phyloP scores from a whole-genome alignment of 805 yeast genomes.

The Monosporozyma aerobia region DNA sequence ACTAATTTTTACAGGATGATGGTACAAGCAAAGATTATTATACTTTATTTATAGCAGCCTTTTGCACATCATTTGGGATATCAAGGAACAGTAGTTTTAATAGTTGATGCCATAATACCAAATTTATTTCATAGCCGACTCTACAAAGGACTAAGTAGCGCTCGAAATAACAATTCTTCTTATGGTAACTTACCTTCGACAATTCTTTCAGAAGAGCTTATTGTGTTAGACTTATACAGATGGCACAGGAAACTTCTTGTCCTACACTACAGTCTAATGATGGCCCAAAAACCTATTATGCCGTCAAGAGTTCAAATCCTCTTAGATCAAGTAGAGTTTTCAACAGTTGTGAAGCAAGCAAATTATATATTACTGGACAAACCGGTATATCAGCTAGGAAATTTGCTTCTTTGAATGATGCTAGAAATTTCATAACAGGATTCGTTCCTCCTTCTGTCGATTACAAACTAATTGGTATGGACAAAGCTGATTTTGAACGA shows the following conservation, averaged over 20 bases:
- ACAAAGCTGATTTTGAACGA: constrained; percentile 8
- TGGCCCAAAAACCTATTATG: constrained; percentile 18
- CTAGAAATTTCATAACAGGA: constrained; percentile 26
- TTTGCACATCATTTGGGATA: no score
- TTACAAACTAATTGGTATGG: constrained; percentile 12
- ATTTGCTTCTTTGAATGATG: constrained; percentile 31
- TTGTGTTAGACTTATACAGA: not conserved
- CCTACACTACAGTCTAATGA: not conserved
- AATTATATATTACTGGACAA: constrained; percentile 20
- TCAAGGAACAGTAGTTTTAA: no score
- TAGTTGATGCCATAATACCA: no score
- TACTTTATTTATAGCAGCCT: no score
- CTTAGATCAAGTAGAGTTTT: constrained; percentile 22
- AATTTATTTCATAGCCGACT: no score
- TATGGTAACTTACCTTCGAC: not conserved
- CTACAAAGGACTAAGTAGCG: not conserved
- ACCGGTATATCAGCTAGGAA: constrained; percentile 37
- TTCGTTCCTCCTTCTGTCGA: constrained; percentile 10
- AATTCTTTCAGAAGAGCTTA: not conserved
- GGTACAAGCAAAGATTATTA: no score
- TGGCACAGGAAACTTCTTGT: not conserved
- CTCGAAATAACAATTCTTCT: not conserved
- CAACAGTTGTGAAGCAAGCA: constrained; percentile 29
- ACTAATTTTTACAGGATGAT: no score
- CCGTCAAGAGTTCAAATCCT: constrained; percentile 27